Conservation (phyloP, 192 early-diverging fungal species). For the Glomus cerebriforme region DNA sequence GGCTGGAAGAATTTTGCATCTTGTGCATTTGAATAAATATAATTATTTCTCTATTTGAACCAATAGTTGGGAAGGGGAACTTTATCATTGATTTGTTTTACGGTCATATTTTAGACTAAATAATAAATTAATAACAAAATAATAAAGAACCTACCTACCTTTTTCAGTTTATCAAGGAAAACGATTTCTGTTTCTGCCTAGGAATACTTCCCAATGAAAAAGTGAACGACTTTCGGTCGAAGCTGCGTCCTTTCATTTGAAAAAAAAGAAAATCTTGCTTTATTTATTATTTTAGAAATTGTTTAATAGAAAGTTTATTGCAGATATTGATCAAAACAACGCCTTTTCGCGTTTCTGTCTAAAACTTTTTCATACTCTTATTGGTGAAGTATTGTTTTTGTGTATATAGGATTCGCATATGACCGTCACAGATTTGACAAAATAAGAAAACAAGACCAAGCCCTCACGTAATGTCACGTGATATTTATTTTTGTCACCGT, state of each 20-base stretch:
- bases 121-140: not conserved
- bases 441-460: too few relatives aligned
- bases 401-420: not conserved
- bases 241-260: not conserved
- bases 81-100: not conserved
- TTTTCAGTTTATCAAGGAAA: too few relatives aligned
- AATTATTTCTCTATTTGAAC: too few relatives aligned
- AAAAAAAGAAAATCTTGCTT: not conserved
- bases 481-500: too few relatives aligned
- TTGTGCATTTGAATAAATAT: too few relatives aligned
- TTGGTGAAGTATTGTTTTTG: not conserved
- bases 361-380: not conserved
- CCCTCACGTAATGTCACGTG: too few relatives aligned
- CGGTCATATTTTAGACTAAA: not conserved
- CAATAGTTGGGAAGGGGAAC: too few relatives aligned
- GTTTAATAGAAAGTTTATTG: too few relatives aligned
- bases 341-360: too few relatives aligned
- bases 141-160: not conserved
- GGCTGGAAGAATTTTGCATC: not conserved
- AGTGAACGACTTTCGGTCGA: not conserved
- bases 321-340: too few relatives aligned
- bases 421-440: not conserved
- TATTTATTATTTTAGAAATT: not conserved
- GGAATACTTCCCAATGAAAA: not conserved
- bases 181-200: too few relatives aligned